phyloP scores from a whole-genome alignment of 75 land plant genomes.

The Adiantum capillusveneris region DNA sequence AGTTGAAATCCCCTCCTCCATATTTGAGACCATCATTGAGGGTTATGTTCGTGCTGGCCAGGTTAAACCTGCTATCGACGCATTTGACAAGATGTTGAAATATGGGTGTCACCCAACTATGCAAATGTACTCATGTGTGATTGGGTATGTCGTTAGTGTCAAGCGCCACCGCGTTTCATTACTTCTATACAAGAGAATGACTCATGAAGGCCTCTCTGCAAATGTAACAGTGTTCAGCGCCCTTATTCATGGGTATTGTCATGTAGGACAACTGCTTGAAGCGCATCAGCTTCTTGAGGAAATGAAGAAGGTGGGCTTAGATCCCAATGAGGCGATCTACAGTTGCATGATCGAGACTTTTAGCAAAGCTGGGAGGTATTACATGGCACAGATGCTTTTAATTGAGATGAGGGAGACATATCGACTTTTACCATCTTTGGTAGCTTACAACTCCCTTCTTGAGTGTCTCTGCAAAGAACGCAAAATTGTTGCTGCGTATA shows the following conservation, averaged over 20 bases:
- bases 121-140: constrained; percentile 14
- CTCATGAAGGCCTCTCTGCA: constrained; percentile 6
- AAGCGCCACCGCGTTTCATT: constrained; percentile 9
- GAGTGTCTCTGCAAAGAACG: constrained; percentile 45
- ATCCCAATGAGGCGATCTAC: constrained; percentile 7
- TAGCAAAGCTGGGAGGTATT: constrained; percentile 3
- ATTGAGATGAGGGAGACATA: constrained; percentile 2
- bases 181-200: constrained; percentile 12
- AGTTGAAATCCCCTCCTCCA: constrained; percentile 22
- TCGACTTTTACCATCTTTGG: constrained; percentile 20
- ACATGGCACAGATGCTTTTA: not conserved
- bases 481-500: constrained; percentile 1
- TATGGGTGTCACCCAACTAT: constrained; percentile 35
- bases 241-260: constrained; percentile 16
- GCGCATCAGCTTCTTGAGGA: constrained; percentile 14
- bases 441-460: constrained; percentile 42
- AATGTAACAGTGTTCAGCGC: constrained; percentile 15
- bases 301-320: constrained; percentile 14
- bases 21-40: constrained; percentile 50
- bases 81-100: constrained; percentile 69
- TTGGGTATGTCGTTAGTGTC: constrained; percentile 17
- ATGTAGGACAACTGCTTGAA: constrained; percentile 12
- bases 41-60: constrained; percentile 66
- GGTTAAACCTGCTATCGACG: constrained; percentile 50
- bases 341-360: constrained; percentile 4